phyloP scores from a whole-genome alignment of 352 stramenopile genomes.

The Globisporangium nunn region DNA sequence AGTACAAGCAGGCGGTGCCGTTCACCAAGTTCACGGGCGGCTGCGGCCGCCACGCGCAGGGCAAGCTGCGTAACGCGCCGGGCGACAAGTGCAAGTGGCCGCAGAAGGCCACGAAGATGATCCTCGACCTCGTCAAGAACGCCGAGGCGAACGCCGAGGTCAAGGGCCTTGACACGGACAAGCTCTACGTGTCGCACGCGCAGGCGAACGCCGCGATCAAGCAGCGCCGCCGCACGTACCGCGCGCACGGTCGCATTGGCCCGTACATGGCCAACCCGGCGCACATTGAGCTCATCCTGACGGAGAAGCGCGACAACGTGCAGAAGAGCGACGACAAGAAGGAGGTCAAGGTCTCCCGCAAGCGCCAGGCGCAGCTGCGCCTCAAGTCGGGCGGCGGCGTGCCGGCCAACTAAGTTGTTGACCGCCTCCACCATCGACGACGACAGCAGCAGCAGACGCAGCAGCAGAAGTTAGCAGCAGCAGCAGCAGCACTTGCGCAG shows the following conservation, averaged over 20 bases:
- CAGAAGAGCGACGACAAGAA: conserved; percentile 87
- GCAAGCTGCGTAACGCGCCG: conserved; percentile 92
- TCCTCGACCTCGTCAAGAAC: conserved; percentile 98
- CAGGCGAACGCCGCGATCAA: conserved; percentile 98
- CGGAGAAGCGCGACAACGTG: conserved; percentile 93
- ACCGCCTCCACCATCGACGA: conserved; percentile 7
- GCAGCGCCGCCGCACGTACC: conserved; percentile 98
- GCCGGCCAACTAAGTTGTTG: conserved; percentile 60
- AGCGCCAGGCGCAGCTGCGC: conserved; percentile 85
- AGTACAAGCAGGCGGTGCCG: conserved; percentile 97
- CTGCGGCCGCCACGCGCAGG: conserved; percentile 96
- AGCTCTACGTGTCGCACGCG: conserved; percentile 96
- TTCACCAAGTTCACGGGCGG: conserved; percentile 99
- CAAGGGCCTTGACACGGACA: conserved; percentile 96
- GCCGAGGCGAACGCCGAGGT: conserved; percentile 98
- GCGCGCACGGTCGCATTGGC: conserved; percentile 95
- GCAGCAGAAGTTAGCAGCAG: not conserved
- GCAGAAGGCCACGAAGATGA: conserved; percentile 98
- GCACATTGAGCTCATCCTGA: conserved; percentile 99
- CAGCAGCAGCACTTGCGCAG: not conserved
- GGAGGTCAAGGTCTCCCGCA: conserved; percentile 79
- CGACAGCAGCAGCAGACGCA: not conserved
- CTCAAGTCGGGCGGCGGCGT: conserved; percentile 86
- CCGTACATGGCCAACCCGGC: conserved; percentile 98
- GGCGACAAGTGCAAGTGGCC: conserved; percentile 98